A percentile compares a stretch with the other conserved stretches of the same genome.
These are phyloP conservation scores for Thraustochytrium striatum DNA, from an alignment of 352 stramenopile species.

Conservation along the genomic window DNA sequence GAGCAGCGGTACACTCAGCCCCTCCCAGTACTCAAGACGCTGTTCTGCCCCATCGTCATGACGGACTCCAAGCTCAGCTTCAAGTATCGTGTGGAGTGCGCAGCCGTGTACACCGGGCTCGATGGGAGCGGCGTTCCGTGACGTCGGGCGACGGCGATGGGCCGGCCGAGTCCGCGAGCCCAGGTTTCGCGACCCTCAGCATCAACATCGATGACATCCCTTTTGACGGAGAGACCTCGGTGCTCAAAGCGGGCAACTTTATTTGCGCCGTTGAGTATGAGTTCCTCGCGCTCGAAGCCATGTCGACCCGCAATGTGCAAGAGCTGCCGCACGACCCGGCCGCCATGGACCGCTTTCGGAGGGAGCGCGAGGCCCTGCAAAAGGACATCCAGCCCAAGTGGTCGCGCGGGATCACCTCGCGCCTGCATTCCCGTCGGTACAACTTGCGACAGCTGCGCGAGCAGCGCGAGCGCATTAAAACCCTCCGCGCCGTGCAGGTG, in stretches of 20 bases:
- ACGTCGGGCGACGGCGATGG: background rate
- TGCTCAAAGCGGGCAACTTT: conserved; percentile 23
- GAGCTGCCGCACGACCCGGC: background rate
- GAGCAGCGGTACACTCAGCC: background rate
- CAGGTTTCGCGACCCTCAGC: background rate
- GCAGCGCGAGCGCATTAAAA: background rate
- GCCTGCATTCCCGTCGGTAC: background rate
- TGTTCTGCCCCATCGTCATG: conserved; percentile 40
- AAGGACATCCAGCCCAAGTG: conserved; percentile 6
- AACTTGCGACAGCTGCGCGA: background rate
- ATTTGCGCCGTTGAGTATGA: conserved; percentile 41
- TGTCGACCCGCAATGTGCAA: conserved; percentile 16
- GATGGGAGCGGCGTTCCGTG: background rate
- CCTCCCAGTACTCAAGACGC: conserved; percentile 12
- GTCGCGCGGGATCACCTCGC: background rate
- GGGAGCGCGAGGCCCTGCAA: background rate
- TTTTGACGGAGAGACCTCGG: background rate
- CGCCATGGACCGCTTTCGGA: background rate
- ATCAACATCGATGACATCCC: conserved; percentile 25
- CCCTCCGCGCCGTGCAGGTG: conserved; percentile 30
- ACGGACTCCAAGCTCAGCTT: conserved; percentile 28
- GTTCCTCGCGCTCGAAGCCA: conserved; percentile 20
- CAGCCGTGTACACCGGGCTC: background rate
- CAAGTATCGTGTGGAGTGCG: background rate
- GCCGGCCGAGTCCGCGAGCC: too few species aligned